Percentiles rank a stretch among this genome's conserved stretches.
These are phyloP conservation scores for Zizania latifolia DNA, from an alignment of 176 grass and related monocot genomes.

Conservation along the genomic window DNA sequence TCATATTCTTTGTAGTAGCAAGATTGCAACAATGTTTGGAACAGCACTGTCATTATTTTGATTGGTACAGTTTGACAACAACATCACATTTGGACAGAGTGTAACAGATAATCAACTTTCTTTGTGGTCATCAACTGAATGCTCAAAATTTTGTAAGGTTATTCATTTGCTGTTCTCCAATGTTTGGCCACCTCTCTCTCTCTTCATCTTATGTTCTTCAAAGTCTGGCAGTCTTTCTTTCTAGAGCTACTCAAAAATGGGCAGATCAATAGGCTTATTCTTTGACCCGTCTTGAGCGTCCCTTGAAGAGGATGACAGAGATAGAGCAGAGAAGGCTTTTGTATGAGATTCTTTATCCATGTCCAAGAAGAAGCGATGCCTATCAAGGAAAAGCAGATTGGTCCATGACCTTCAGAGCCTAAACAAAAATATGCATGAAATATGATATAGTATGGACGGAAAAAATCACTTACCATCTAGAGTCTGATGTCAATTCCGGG, in stretches of 20 bases:
- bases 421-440: not conserved
- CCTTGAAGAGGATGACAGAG: conserved; percentile 18
- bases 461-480: conserved; percentile 67
- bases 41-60: conserved; percentile 9
- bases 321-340: conserved; percentile 32
- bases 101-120: not conserved
- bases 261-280: conserved; percentile 56
- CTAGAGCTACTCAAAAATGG: conserved; percentile 71
- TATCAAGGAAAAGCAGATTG: not conserved
- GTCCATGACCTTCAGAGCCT: not conserved
- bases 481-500: conserved; percentile 88
- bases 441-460: not conserved
- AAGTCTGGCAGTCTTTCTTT: no score
- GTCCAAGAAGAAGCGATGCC: conserved; percentile 78
- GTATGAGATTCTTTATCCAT: conserved; percentile 63
- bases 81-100: not conserved
- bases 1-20: not conserved
- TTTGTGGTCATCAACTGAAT: not conserved
- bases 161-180: not conserved
- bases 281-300: not conserved
- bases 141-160: not conserved
- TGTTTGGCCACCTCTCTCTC: not conserved
- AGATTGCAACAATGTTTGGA: not conserved
- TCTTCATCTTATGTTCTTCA: no score
- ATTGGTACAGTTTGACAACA: not conserved